Conservation (phyloP, 192 early-diverging fungal species). For the Podila horticola region DNA sequence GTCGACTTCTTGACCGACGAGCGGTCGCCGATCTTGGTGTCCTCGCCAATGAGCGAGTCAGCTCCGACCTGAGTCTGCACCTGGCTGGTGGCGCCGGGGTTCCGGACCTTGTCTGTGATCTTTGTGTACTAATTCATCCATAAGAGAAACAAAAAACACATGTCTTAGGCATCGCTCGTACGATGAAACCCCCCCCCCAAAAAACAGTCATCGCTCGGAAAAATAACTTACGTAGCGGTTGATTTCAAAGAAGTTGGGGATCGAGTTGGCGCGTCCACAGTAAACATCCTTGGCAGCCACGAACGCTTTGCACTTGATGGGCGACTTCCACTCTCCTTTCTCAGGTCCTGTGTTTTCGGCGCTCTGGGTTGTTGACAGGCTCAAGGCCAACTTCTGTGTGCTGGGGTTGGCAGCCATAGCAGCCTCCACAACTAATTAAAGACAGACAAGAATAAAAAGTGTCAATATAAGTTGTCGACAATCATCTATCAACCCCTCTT, state of each 20-base stretch:
- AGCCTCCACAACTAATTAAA: constrained; percentile 11
- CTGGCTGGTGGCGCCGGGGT: constrained; percentile 68
- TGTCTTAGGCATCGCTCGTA: too few relatives aligned
- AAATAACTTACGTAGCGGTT: constrained; percentile 76
- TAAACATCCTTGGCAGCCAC: constrained; percentile 73
- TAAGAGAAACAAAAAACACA: constrained; percentile 2
- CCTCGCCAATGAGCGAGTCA: constrained; percentile 92
- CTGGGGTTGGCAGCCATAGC: constrained; percentile 20
- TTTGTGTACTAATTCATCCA: constrained; percentile 45
- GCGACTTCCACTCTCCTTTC: constrained; percentile 56
- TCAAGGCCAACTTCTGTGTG: constrained; percentile 43
- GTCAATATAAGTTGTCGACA: neutral
- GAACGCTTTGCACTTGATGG: constrained; percentile 64
- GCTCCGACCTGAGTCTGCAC: constrained; percentile 74
- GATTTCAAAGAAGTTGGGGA: constrained; percentile 86
- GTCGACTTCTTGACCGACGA: constrained; percentile 94
- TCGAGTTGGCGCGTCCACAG: constrained; percentile 85
- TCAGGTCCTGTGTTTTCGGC: constrained; percentile 35
- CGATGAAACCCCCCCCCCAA: too few relatives aligned
- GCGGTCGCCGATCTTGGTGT: constrained; percentile 89
- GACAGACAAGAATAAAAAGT: neutral
- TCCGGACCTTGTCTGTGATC: constrained; percentile 69
- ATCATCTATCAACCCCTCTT: neutral
- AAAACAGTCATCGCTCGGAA: neutral
- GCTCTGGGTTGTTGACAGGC: constrained; percentile 39